Evolutionary conservation across 2,329 filamentous ascomycete genomes (phyloP).

Genomic region (Hawksworthiomyces lignivorus): DNA sequence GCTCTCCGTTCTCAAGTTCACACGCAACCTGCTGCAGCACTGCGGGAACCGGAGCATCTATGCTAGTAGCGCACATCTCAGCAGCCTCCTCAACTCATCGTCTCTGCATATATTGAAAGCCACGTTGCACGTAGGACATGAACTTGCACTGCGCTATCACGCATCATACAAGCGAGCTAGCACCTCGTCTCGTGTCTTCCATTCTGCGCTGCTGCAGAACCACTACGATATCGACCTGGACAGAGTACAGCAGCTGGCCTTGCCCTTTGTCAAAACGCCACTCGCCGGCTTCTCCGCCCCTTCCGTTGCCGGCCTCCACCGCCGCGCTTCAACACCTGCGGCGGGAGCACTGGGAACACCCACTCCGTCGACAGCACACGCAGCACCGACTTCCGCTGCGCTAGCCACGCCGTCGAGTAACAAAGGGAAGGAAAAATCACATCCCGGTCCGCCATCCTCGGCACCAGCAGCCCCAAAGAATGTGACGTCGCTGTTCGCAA

Average conservation of each 20-base stretch:
- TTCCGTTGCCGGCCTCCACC: background rate
- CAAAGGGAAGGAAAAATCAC: slow-evolving; percentile 70
- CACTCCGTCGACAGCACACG: slow-evolving; percentile 27
- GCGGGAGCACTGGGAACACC: background rate
- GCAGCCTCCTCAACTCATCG: slow-evolving; percentile 81
- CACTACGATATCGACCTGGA: slow-evolving; percentile 79
- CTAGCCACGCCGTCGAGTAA: slow-evolving; percentile 31
- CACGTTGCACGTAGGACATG: slow-evolving; percentile 72
- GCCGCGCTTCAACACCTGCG: slow-evolving; percentile 4
- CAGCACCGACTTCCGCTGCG: slow-evolving; percentile 46
- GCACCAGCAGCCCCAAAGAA: slow-evolving; percentile 28
- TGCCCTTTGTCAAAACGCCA: slow-evolving; percentile 71
- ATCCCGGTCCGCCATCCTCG: slow-evolving; percentile 20
- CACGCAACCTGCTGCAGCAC: slow-evolving; percentile 79
- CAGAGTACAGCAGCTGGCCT: slow-evolving; percentile 73
- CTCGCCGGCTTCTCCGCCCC: slow-evolving; percentile 40
- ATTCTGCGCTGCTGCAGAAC: slow-evolving; percentile 66
- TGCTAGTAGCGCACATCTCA: slow-evolving; percentile 83
- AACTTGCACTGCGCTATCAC: slow-evolving; percentile 87
- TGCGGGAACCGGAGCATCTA: slow-evolving; percentile 97
- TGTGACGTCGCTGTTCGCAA: slow-evolving; percentile 61
- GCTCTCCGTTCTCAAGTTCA: slow-evolving; percentile 76
- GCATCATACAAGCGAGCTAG: slow-evolving; percentile 72
- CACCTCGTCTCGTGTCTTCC: slow-evolving; percentile 58
- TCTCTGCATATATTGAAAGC: slow-evolving; percentile 70